A percentile compares a stretch with the other conserved stretches of the same genome.
Conservation (phyloP, 2,329 filamentous ascomycete genomes). For the Penicillium hesseltinei region DNA sequence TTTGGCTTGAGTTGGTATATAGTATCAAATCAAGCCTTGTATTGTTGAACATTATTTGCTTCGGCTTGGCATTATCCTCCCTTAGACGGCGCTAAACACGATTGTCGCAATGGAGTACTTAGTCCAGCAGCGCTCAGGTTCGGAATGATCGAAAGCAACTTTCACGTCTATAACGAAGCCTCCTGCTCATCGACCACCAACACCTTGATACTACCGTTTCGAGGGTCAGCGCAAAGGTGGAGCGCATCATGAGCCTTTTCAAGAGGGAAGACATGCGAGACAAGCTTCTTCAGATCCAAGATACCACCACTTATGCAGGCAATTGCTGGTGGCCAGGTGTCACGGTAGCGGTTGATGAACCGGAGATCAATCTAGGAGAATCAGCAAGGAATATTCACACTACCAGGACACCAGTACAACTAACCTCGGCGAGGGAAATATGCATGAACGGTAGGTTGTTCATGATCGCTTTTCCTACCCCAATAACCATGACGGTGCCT, state of each 20-base stretch:
- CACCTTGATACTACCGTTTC: constrained; percentile 59
- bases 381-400: not conserved
- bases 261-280: constrained; percentile 63
- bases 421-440: constrained; percentile 56
- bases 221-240: constrained; percentile 52
- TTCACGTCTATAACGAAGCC: constrained; percentile 15
- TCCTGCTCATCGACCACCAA: constrained; percentile 56
- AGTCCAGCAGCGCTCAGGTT: not conserved
- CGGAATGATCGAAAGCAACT: not conserved
- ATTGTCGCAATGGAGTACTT: no score
- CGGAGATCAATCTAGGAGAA: constrained; percentile 59
- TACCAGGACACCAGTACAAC: not conserved
- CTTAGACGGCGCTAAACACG: not conserved
- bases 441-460: constrained; percentile 69
- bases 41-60: not conserved
- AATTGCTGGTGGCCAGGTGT: constrained; percentile 68
- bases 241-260: constrained; percentile 61
- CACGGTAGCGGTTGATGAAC: constrained; percentile 69
- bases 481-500: constrained; percentile 63
- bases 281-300: constrained; percentile 60
- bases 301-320: constrained; percentile 59
- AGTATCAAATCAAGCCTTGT: not conserved
- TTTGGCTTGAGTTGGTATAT: not conserved
- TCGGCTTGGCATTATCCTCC: not conserved
- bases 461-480: constrained; percentile 61